phyloP scores from a whole-genome alignment of 768 basidiomycete species.

The Mycena amicta region DNA sequence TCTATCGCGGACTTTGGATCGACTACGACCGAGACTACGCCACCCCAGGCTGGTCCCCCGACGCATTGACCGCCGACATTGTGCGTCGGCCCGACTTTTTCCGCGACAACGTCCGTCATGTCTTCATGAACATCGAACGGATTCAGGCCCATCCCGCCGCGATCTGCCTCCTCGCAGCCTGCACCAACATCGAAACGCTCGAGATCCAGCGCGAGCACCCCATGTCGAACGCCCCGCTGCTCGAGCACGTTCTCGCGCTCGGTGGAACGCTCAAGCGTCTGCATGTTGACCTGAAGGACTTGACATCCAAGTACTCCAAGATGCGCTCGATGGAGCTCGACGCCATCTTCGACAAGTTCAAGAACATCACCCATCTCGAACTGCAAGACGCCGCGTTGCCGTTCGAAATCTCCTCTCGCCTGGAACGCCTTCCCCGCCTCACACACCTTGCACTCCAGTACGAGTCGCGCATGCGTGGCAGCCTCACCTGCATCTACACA shows the following conservation, averaged over 20 bases:
- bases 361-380: constrained; percentile 6
- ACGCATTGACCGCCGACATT: not conserved
- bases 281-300: not conserved
- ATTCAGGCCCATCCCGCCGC: not conserved
- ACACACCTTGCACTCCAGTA: constrained; percentile 5
- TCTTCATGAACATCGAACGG: not conserved
- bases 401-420: not conserved
- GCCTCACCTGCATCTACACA: not conserved
- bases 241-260: not conserved
- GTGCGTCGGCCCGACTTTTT: not conserved
- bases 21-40: not conserved
- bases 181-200: constrained; percentile 4
- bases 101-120: not conserved
- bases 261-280: constrained; percentile 1
- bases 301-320: not conserved
- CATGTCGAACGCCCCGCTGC: not conserved
- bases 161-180: not conserved
- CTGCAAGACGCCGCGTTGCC: not conserved
- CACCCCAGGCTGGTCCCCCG: not conserved
- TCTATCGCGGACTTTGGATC: not conserved
- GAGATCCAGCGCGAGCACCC: not conserved
- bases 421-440: constrained; percentile 3
- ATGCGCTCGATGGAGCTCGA: not conserved
- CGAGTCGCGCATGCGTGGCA: not conserved
- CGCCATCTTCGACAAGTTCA: not conserved